Evolutionary conservation across 163 green algal species (phyloP).

Genomic region (Picocystis sp.): DNA sequence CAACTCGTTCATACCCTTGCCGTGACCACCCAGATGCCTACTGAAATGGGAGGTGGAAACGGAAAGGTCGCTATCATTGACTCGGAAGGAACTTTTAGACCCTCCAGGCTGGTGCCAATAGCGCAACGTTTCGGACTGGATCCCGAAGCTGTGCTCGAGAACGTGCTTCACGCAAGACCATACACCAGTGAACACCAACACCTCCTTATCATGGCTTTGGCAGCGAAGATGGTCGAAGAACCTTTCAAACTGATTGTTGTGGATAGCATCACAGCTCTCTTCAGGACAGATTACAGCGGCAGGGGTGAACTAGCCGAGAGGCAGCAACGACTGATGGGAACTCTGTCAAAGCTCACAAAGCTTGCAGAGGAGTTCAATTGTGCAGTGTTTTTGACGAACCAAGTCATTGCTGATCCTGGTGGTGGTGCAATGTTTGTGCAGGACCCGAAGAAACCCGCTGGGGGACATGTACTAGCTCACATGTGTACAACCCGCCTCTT

Average conservation of each 20-base stretch:
- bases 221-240: conserved; percentile 75
- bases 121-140: conserved; percentile 75
- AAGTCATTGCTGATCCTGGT: conserved; percentile 48
- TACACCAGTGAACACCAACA: conserved; percentile 21
- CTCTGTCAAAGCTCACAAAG: conserved; percentile 55
- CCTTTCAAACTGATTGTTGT: conserved; percentile 53
- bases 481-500: conserved; percentile 52
- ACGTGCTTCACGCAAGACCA: conserved; percentile 25
- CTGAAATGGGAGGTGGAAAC: conserved; percentile 27
- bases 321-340: conserved; percentile 69
- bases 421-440: conserved; percentile 71
- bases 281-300: conserved; percentile 58
- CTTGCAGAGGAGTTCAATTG: conserved; percentile 57
- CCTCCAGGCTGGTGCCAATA: conserved; percentile 65
- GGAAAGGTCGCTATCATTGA: conserved; percentile 66
- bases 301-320: conserved; percentile 66
- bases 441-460: conserved; percentile 73
- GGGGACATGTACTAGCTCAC: conserved; percentile 51
- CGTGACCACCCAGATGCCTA: conserved; percentile 61
- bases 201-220: conserved; percentile 25
- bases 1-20: conserved; percentile 73
- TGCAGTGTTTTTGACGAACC: conserved; percentile 80
- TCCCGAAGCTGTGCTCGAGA: conserved; percentile 62
- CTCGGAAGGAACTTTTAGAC: conserved; percentile 76
- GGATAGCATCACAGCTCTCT: conserved; percentile 68